Percentiles rank a stretch among this genome's conserved stretches.
phyloP scores from a whole-genome alignment of 2,329 filamentous ascomycete species.

The Daldinia eschscholtzii region DNA sequence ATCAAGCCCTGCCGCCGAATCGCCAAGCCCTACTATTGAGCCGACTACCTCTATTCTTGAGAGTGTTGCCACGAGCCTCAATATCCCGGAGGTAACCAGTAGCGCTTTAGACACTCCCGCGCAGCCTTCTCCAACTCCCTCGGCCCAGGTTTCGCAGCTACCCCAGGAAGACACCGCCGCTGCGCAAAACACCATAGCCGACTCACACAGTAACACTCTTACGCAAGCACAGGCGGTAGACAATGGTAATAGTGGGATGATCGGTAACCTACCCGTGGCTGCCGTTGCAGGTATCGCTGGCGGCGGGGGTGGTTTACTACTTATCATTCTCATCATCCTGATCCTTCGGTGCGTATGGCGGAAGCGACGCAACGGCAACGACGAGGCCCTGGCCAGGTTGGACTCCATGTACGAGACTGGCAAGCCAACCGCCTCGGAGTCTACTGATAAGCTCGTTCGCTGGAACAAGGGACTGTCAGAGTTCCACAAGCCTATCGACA shows the following conservation, averaged over 20 bases:
- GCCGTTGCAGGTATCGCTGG: constrained; percentile 51
- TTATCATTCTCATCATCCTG: constrained; percentile 47
- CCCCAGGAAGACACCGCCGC: constrained; percentile 22
- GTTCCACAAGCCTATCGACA: constrained; percentile 47
- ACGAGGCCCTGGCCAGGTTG: constrained; percentile 46
- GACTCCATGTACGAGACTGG: constrained; percentile 51
- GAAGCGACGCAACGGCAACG: constrained; percentile 49
- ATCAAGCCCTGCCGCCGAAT: neutral
- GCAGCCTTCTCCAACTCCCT: constrained; percentile 15
- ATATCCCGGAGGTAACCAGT: constrained; percentile 33
- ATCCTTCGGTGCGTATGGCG: constrained; percentile 50
- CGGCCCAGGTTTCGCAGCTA: constrained; percentile 19
- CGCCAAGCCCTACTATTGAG: neutral
- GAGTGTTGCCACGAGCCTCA: constrained; percentile 44
- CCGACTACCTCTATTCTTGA: constrained; percentile 32
- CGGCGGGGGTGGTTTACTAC: constrained; percentile 46
- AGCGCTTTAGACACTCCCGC: constrained; percentile 22
- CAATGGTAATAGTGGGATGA: constrained; percentile 25
- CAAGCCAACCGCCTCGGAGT: constrained; percentile 45
- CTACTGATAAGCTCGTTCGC: constrained; percentile 47
- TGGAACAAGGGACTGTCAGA: constrained; percentile 52
- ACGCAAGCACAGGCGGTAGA: constrained; percentile 40
- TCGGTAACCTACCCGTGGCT: constrained; percentile 42
- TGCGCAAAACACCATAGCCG: constrained; percentile 19
- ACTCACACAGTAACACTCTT: constrained; percentile 36